Evolutionary conservation across 129 eudicot species (phyloP), one percentile per base, ranked within the genome.

Genomic region (Flaveria linearis): DNA sequence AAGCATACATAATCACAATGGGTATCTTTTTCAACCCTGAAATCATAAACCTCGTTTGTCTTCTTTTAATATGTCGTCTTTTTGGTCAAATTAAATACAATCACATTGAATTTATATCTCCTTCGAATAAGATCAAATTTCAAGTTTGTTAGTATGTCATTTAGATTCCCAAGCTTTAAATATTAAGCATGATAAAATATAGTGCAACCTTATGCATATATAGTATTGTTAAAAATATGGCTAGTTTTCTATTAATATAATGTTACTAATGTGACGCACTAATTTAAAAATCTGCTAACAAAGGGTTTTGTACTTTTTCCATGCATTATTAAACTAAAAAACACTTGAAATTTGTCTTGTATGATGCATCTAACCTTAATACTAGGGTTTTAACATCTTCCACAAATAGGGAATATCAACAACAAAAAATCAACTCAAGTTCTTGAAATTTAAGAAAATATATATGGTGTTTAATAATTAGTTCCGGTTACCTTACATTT

Each of bases 341-440:
- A 5, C 18, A 12, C 18, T 18, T 16, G 30, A 28, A 69, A 20
- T 22, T 13, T 74, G 68, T 73, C 77, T 13, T 73, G 39, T 57
- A 41, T 15, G 68, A 20, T 9, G 68, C 15, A 74, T 60, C 46
- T 60, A 74, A 43, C 22, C 70, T 74, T 62, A 61, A 60, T 61
- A 74, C 78, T 9, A 60, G 60, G 70, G 70, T 74, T 58, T 74
- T 60, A 25, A 52, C 70, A 42, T 73, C 53, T 25, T 57, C 26
- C 56, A 20, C 58, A 69, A 25, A 16, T 15, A 47, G 45, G 45
- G 60, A 69, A 69, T 47, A 69, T 47, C 60, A 49, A 69, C 74
- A 2, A 65, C 60, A 69, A 22, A 69, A 22, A 22, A 47, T 49
- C 61, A 69, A 49, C 30, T 65, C 15, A 13, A n/a, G 49, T 65